phyloP scores from a whole-genome alignment of 768 basidiomycete species.

The Crassisporium funariophilum region DNA sequence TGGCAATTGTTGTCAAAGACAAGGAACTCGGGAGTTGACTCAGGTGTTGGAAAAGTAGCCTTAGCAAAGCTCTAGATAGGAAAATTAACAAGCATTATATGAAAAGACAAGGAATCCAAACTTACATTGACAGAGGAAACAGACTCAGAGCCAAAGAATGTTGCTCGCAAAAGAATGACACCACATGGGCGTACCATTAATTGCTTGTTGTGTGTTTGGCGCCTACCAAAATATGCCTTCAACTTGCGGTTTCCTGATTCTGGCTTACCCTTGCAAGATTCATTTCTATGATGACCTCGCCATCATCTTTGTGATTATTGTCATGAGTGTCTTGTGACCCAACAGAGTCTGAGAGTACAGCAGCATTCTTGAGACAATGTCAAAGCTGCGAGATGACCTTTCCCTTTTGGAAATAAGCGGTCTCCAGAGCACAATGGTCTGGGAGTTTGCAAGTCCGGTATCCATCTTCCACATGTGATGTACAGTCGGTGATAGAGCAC shows the following conservation, averaged over 20 bases:
- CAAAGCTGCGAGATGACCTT: conserved; percentile 29
- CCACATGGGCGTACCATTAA: conserved; percentile 27
- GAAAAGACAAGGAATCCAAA: conserved; percentile 3
- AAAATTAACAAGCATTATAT: neutral
- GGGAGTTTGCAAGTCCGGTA: conserved; percentile 21
- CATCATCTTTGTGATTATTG: neutral
- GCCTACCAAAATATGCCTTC: conserved; percentile 27
- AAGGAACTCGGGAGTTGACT: conserved; percentile 21
- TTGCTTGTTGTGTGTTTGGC: conserved; percentile 33
- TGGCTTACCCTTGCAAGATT: conserved; percentile 12
- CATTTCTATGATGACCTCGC: conserved; percentile 4
- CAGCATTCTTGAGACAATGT: conserved; percentile 13
- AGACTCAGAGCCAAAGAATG: conserved; percentile 31
- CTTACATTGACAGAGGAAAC: conserved; percentile 21
- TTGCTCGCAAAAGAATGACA: conserved; percentile 26
- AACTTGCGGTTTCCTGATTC: conserved; percentile 20
- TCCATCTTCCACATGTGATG: conserved; percentile 1
- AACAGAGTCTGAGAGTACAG: conserved; percentile 2
- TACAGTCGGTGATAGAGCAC: conserved; percentile 27
- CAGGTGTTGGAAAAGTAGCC: conserved; percentile 18
- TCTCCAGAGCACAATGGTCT: conserved; percentile 25
- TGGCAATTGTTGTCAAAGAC: conserved; percentile 29
- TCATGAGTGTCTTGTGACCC: neutral
- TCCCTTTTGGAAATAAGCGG: conserved; percentile 15
- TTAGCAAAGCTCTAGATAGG: conserved; percentile 19